Evolutionary conservation across 108 stramenopile genomes (phyloP).

Genomic region (Asterionellopsis glacialis): DNA sequence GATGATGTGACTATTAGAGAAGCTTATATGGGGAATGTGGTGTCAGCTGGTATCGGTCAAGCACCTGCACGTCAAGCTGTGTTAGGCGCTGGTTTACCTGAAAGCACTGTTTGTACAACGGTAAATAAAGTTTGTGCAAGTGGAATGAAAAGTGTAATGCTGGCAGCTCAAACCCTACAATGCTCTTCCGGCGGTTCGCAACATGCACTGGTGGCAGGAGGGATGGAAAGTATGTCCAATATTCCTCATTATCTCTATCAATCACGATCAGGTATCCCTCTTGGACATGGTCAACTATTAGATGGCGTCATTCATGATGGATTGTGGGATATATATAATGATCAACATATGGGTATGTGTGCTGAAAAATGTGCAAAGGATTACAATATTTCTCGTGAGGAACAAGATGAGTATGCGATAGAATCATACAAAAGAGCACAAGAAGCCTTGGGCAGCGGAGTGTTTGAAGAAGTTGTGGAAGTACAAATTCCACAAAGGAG

Average conservation of each 20-base stretch:
- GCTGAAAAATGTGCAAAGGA: constrained; percentile 88
- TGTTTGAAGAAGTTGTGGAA: constrained; percentile 75
- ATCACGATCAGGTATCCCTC: constrained; percentile 56
- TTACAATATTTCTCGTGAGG: constrained; percentile 78
- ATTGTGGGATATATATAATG: constrained; percentile 92
- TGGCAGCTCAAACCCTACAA: constrained; percentile 71
- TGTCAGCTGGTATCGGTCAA: constrained; percentile 93
- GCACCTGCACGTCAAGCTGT: constrained; percentile 91
- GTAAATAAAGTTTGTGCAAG: constrained; percentile 97
- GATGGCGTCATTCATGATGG: constrained; percentile 93
- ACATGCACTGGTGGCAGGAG: constrained; percentile 81
- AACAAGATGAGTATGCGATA: constrained; percentile 90
- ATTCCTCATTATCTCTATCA: constrained; percentile 88
- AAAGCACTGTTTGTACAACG: constrained; percentile 59
- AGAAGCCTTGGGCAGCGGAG: constrained; percentile 61
- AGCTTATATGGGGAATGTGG: constrained; percentile 94
- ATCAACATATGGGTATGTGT: constrained; percentile 97
- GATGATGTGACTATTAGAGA: constrained; percentile 72
- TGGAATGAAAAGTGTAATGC: constrained; percentile 91
- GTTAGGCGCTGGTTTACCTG: constrained; percentile 45
- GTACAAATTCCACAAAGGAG: constrained; percentile 65
- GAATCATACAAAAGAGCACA: constrained; percentile 80
- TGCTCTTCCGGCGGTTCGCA: constrained; percentile 11
- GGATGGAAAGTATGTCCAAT: constrained; percentile 97
- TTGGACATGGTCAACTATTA: constrained; percentile 66